phyloP scores from a whole-genome alignment of 495 filamentous ascomycete genomes.

The Xylaria sp. region DNA sequence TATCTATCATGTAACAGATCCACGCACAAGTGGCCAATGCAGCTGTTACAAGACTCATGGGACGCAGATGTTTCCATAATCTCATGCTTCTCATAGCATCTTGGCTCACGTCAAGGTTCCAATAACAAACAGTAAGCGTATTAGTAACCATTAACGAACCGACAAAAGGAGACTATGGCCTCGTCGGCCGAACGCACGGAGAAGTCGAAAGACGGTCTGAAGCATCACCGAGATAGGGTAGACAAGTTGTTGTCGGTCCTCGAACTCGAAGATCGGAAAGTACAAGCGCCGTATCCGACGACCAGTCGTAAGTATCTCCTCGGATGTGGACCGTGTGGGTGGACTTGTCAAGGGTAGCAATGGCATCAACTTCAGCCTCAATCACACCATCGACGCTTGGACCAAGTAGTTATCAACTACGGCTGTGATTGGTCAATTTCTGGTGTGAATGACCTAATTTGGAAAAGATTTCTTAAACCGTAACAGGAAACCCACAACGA shows the following conservation, averaged over 20 bases:
- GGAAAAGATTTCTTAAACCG: conserved; percentile 16
- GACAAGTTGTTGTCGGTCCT: neutral
- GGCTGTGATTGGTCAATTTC: conserved; percentile 13
- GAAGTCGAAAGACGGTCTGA: neutral
- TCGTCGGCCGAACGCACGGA: neutral
- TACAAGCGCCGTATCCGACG: neutral
- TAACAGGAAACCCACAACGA: neutral
- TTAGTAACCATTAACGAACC: neutral
- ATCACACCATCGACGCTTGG: conserved; percentile 31
- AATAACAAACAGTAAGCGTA: conserved; percentile 4
- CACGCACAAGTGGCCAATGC: neutral
- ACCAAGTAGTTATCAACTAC: neutral
- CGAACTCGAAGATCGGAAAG: neutral
- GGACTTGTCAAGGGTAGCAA: conserved; percentile 6
- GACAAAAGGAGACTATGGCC: neutral
- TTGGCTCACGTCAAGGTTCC: neutral
- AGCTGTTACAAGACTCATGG: neutral
- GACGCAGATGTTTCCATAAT: neutral
- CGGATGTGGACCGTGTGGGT: neutral
- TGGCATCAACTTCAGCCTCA: conserved; percentile 34
- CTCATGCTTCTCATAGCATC: neutral
- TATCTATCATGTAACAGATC: too few species aligned
- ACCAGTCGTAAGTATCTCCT: neutral
- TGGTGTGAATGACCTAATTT: conserved; percentile 8
- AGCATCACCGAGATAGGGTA: neutral